phyloP scores from a whole-genome alignment of 2,329 filamentous ascomycete species.

The Endoconidiophora polonica region DNA sequence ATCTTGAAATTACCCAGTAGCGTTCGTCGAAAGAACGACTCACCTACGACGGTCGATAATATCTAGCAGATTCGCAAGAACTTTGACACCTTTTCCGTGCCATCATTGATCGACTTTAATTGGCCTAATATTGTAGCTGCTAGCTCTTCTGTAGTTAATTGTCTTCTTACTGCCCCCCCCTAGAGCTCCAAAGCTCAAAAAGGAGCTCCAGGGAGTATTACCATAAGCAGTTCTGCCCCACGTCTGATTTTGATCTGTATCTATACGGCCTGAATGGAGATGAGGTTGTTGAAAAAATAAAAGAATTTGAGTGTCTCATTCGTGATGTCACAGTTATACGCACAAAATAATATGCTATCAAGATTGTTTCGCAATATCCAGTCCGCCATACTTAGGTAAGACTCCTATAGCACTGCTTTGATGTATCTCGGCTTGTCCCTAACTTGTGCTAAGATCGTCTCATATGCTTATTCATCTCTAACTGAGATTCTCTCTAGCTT shows the following conservation, averaged over 20 bases:
- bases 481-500: slow-evolving; percentile 78
- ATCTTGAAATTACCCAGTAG: slow-evolving; percentile 50
- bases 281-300: slow-evolving; percentile 67
- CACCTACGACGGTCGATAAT: slow-evolving; percentile 49
- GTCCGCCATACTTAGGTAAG: slow-evolving; percentile 56
- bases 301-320: slow-evolving; percentile 61
- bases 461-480: slow-evolving; percentile 69
- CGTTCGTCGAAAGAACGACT: slow-evolving; percentile 43
- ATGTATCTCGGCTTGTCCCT: slow-evolving; percentile 1
- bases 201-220: slow-evolving; percentile 54
- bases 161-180: slow-evolving; percentile 53
- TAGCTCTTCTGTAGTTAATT: slow-evolving; percentile 67
- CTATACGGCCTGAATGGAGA: slow-evolving; percentile 65
- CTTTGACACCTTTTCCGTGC: slow-evolving; percentile 70
- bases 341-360: slow-evolving; percentile 66
- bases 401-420: neutral
- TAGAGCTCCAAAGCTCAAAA: slow-evolving; percentile 44
- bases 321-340: slow-evolving; percentile 71
- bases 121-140: slow-evolving; percentile 73
- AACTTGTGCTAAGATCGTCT: slow-evolving; percentile 44
- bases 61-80: slow-evolving; percentile 60
- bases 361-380: slow-evolving; percentile 70
- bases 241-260: slow-evolving; percentile 77
- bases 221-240: slow-evolving; percentile 63
- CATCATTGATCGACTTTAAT: slow-evolving; percentile 55